Evolutionary conservation across 208 protist genomes (phyloP), one percentile per base, ranked within the genome.

Genomic region (Crithidia thermophila): DNA sequence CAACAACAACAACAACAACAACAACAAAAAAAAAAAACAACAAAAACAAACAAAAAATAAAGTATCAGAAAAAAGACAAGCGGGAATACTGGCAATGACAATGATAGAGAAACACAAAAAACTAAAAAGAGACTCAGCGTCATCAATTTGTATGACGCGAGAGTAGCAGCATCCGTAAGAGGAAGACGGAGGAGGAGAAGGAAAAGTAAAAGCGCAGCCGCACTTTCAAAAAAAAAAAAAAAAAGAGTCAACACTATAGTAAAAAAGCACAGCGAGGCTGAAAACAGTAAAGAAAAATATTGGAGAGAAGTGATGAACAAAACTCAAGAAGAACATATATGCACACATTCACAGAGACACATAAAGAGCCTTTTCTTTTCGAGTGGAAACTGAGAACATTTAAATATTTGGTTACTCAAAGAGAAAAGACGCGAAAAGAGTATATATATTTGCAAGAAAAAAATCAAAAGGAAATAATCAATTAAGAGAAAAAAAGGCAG

Each of bases 1-100:
- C 58, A 20, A 58, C 50, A 67, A 30, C 31, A 59, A 60, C 36
- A 55, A 51, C 53, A 31, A 42, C 36, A 72, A 56, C 2, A 56
- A 39, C 7, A 56, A 34, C 5, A 39, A 56, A 27, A 56, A n/a
- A 10, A 37, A 8, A 27, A 23, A 39, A 34, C 27, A 34, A 8
- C 30, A 37, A 14, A 56, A 11, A 3, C 6, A 10, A 40, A 34
- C 4, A 34, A 4, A 18, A 53, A 53, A 11, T 10, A 16, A 10
- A 10, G 16, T 43, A 18, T 16, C 39, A 18, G 10, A 43, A 43
- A 43, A 43, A 43, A 43, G 39, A 10, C 13, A 16, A 16, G 13
- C 13, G 10, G 10, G 39, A 18, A 43, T 16, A 43, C 16, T 16
- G 16, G 16, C 39, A 43, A 10, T 39, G 25, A 33, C 21, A 33